These are phyloP conservation scores for Vanrija humicola DNA, from an alignment of 1,284 basidiomycete genomes.

Conservation along the genomic window DNA sequence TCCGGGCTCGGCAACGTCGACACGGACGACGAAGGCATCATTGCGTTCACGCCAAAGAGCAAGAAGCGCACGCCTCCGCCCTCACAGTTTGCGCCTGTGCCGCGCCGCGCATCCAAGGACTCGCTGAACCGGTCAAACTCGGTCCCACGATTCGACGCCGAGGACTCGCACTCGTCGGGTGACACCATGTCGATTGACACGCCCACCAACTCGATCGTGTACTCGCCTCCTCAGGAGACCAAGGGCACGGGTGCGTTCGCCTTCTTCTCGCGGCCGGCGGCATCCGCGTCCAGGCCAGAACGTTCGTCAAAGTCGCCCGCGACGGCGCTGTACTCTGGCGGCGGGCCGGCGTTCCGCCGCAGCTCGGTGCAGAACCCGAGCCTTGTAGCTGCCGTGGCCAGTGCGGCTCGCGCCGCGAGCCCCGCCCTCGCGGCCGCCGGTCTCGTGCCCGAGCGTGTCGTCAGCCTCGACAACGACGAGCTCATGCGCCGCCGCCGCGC, in stretches of 20 bases:
- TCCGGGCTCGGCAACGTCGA: slow-evolving; percentile 22
- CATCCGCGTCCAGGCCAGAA: background rate
- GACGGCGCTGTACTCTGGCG: slow-evolving; percentile 9
- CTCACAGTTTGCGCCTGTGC: slow-evolving; percentile 37
- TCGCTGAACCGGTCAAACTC: slow-evolving; percentile 30
- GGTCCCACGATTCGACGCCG: slow-evolving; percentile 35
- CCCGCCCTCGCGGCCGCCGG: slow-evolving; percentile 40
- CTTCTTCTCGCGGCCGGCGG: slow-evolving; percentile 26
- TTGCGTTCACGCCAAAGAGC: slow-evolving; percentile 51
- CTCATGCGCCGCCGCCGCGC: slow-evolving; percentile 67
- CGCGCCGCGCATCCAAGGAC: slow-evolving; percentile 40
- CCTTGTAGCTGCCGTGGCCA: slow-evolving; percentile 37
- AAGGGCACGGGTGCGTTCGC: slow-evolving; percentile 38
- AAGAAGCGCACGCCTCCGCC: slow-evolving; percentile 53
- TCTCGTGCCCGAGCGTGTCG: slow-evolving; percentile 52
- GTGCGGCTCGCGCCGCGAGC: slow-evolving; percentile 34
- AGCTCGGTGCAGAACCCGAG: slow-evolving; percentile 19
- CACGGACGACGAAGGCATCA: slow-evolving; percentile 34
- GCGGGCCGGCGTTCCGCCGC: too few relatives aligned
- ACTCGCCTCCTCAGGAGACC: slow-evolving; percentile 7
- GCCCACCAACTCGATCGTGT: slow-evolving; percentile 16
- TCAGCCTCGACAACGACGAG: slow-evolving; percentile 68
- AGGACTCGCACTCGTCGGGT: slow-evolving; percentile 37
- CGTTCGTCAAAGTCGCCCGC: background rate
- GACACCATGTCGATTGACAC: slow-evolving; percentile 30